Evolutionary conservation across 345 rosid species (phyloP).

Genomic region (Limnanthes douglasii): DNA sequence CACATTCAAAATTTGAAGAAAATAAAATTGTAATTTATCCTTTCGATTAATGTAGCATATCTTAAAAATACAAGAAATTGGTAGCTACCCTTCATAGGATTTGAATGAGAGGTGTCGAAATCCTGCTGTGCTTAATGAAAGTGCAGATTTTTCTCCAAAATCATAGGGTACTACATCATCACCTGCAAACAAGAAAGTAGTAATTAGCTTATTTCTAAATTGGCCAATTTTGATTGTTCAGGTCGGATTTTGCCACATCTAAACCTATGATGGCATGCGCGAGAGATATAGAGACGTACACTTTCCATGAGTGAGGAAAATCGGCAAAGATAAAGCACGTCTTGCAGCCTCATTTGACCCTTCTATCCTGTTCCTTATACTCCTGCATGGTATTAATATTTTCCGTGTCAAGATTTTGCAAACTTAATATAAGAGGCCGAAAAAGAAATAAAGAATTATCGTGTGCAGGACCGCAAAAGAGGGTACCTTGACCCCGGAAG

Average conservation of each 20-base stretch:
- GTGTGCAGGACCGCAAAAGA: neutral
- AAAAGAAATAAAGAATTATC: neutral
- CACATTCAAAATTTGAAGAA: too few species aligned
- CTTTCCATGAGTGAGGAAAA: conserved; percentile 49
- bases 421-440: neutral
- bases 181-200: conserved; percentile 19
- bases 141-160: conserved; percentile 75
- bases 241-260: neutral
- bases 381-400: conserved; percentile 18
- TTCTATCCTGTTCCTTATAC: conserved; percentile 40
- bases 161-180: conserved; percentile 67
- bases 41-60: too few species aligned
- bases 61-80: neutral
- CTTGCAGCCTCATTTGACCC: conserved; percentile 48
- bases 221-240: too few species aligned
- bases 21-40: too few species aligned
- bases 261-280: neutral
- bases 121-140: conserved; percentile 40
- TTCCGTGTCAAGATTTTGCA: neutral
- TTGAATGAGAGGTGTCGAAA: conserved; percentile 55
- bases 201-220: conserved; percentile 4
- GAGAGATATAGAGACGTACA: too few species aligned
- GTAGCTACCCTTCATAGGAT: conserved; percentile 52
- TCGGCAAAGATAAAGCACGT: conserved; percentile 52
- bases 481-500: conserved; percentile 76